Base-by-base conservation (phyloP, 345 rosid genomes). In the Aegle marmelos region DNA sequence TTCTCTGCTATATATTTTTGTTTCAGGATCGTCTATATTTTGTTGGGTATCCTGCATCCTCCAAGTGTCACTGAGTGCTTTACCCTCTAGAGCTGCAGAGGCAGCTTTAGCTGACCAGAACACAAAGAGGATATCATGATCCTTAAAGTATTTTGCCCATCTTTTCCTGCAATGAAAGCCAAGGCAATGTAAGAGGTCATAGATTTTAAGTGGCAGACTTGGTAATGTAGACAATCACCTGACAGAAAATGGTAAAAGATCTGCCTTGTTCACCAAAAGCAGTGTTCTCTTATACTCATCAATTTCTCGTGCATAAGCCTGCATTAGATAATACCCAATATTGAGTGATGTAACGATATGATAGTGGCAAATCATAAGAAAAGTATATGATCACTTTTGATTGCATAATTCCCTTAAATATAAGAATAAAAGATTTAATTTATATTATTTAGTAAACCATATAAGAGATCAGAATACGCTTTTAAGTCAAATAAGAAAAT, bases 21-120 rank as follows among this genome's bases (percentile, higher is more conserved):
- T 87, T 41, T 88, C 87, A 21, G 87, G 83, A 78, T 89, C 85
- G 48, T 90, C 91, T 59, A 39, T 73, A 79, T 79, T 70, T 61
- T 84, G 84, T 59, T 31, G 73, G 54, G 76, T 68, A 79, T 66
- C 71, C 64, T 86, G 80, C 13, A 31, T 58, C 68, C 69, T 78
- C 91, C 90, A 83, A n/a, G 79, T 78, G 59, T 78, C 79, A 61
- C 80, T 70, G 14, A 88, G 77, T 53, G 64, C 72, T 89, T 91
- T 93, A 58, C 97, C 99, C 87, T 92, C 94, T 70, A 91, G 79
- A 21, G 75, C 85, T 78, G 92, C 94, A 58, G 93, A 80, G 77
- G 97, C 98, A 81, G 93, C 97, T 88, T 92, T 96, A 33, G 98
- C 99, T 63, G 99, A 94, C 97, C 97, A 96, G 87, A 96, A 96